A percentile compares a stretch with the other conserved stretches of the same genome.
Conservation (phyloP, 257 asterid genomes). For the Leonotis leonurus region DNA sequence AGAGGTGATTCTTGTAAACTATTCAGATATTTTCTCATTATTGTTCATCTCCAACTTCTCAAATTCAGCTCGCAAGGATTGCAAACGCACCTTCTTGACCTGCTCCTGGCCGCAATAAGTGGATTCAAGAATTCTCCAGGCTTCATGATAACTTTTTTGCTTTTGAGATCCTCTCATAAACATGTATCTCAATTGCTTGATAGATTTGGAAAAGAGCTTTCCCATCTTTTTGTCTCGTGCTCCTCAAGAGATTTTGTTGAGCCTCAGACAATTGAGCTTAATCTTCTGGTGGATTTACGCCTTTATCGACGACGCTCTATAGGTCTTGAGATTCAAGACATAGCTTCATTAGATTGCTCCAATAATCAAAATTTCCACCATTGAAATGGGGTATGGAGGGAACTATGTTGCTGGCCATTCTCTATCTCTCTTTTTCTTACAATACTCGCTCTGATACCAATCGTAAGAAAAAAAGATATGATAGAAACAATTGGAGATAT, state of each 20-base stretch:
- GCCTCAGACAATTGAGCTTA: neutral
- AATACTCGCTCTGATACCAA: too few relatives aligned
- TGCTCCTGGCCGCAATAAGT: too few relatives aligned
- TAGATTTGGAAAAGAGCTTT: neutral
- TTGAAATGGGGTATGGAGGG: too few relatives aligned
- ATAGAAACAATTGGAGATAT: too few relatives aligned
- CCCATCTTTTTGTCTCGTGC: neutral
- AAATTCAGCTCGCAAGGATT: too few relatives aligned
- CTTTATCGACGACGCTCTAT: neutral
- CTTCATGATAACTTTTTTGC: neutral
- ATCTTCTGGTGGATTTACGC: neutral
- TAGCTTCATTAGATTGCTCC: neutral
- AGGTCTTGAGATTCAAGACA: neutral
- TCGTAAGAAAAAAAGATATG: too few relatives aligned
- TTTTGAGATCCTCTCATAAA: neutral
- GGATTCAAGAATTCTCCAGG: neutral
- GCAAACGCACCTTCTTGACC: too few relatives aligned
- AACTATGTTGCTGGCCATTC: too few relatives aligned
- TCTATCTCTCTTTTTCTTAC: too few relatives aligned
- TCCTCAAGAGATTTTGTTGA: neutral
- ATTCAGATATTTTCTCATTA: too few relatives aligned
- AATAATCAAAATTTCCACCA: too few relatives aligned
- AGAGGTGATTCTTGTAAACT: neutral
- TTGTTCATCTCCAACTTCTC: too few relatives aligned
- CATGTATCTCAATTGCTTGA: neutral